Conservation (phyloP, 164 flowering plant genomes). For the Brasenia schreberi region DNA sequence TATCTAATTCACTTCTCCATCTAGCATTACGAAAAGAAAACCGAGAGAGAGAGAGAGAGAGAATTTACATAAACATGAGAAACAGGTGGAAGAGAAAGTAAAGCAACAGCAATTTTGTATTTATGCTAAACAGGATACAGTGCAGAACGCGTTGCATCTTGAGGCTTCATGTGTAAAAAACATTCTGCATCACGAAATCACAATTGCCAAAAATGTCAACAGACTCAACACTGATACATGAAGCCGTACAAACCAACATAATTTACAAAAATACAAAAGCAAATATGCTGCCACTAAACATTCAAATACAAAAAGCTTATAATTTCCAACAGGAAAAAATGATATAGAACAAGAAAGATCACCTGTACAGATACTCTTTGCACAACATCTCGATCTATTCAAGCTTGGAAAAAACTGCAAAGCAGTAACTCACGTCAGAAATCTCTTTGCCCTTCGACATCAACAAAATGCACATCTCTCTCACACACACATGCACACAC, state of each 20-base stretch:
- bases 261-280: too few species aligned
- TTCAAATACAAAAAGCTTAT: neutral
- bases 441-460: neutral
- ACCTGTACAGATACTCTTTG: conserved; percentile 27
- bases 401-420: conserved; percentile 22
- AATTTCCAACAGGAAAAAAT: neutral
- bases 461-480: too few species aligned
- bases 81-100: neutral
- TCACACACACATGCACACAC: too few species aligned
- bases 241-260: neutral
- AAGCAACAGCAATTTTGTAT: neutral
- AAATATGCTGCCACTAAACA: neutral
- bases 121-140: conserved; percentile 18
- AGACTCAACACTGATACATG: neutral
- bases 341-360: neutral
- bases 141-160: conserved; percentile 10
- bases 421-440: neutral
- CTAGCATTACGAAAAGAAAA: too few species aligned
- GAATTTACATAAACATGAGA: too few species aligned
- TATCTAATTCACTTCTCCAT: too few species aligned
- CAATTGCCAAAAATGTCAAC: neutral
- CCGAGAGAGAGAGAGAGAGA: too few species aligned
- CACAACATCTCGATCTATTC: conserved; percentile 27
- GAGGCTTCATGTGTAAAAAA: conserved; percentile 27
- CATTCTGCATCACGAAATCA: conserved; percentile 15